Evolutionary conservation across 2,329 filamentous ascomycete genomes (phyloP).

Genomic region (Colletotrichum godetiae): DNA sequence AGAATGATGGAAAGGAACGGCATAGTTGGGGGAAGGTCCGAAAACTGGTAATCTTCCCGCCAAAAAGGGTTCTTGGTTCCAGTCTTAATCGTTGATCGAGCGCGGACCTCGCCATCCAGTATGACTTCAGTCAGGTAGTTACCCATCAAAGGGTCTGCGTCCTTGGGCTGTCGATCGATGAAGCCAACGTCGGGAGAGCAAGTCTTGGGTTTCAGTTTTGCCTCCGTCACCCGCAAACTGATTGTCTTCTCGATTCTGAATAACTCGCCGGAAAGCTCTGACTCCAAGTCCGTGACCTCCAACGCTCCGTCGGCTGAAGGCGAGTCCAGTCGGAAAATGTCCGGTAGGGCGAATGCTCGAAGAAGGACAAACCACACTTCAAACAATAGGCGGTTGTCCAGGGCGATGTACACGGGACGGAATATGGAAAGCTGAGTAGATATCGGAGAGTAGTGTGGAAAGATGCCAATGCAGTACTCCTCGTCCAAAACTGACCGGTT

Average conservation of each 20-base stretch:
- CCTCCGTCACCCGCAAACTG: slow-evolving; percentile 69
- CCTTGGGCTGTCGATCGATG: slow-evolving; percentile 46
- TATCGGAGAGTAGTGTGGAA: slow-evolving; percentile 87
- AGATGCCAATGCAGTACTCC: slow-evolving; percentile 94
- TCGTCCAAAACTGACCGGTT: slow-evolving; percentile 92
- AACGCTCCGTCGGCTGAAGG: slow-evolving; percentile 53
- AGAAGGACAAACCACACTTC: slow-evolving; percentile 97
- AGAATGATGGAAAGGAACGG: slow-evolving; percentile 78
- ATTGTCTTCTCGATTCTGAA: slow-evolving; percentile 74
- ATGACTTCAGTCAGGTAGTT: slow-evolving; percentile 85
- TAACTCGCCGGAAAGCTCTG: slow-evolving; percentile 58
- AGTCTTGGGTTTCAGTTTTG: slow-evolving; percentile 63
- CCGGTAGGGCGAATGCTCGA: slow-evolving; percentile 90
- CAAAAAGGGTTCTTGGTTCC: slow-evolving; percentile 83
- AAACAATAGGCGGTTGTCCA: slow-evolving; percentile 90
- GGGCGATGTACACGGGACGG: slow-evolving; percentile 87
- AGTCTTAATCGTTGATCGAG: slow-evolving; percentile 77
- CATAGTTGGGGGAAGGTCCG: slow-evolving; percentile 76
- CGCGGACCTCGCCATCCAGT: slow-evolving; percentile 82
- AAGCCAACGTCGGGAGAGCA: slow-evolving; percentile 36
- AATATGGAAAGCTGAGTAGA: slow-evolving; percentile 80
- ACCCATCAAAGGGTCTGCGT: slow-evolving; percentile 63
- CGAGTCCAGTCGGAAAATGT: slow-evolving; percentile 78
- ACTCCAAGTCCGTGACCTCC: slow-evolving; percentile 51
- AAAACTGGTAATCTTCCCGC: slow-evolving; percentile 84